Evolutionary conservation across 2,329 filamentous ascomycete species (phyloP).

Genomic region (Xylariaceae sp.): DNA sequence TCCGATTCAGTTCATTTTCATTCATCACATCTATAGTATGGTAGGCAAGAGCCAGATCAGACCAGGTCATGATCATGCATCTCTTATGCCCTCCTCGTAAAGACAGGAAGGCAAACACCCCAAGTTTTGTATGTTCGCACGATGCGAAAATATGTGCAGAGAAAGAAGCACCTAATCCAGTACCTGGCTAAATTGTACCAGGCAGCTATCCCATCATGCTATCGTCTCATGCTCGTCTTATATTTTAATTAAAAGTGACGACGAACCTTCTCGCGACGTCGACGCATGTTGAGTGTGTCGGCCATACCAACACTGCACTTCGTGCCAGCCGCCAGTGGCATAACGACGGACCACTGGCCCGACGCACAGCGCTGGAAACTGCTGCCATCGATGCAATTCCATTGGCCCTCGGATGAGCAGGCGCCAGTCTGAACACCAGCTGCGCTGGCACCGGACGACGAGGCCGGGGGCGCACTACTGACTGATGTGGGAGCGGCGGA

Average conservation of each 20-base stretch:
- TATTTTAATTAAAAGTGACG: background rate
- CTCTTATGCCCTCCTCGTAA: too few relatives aligned
- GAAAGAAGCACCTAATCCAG: too few relatives aligned
- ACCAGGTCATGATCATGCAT: too few relatives aligned
- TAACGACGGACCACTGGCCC: slow-evolving; percentile 48
- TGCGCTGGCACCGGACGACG: slow-evolving; percentile 16
- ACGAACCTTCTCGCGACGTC: slow-evolving; percentile 19
- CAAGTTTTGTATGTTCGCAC: too few relatives aligned
- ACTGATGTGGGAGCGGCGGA: slow-evolving; percentile 9
- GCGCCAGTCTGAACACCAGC: slow-evolving; percentile 25
- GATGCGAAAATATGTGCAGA: too few relatives aligned
- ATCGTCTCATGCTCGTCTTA: too few relatives aligned
- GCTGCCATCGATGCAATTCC: slow-evolving; percentile 54
- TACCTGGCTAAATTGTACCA: too few relatives aligned
- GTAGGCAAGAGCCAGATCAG: too few relatives aligned
- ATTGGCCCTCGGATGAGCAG: slow-evolving; percentile 52
- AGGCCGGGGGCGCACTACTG: slow-evolving; percentile 16
- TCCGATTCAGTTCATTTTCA: too few relatives aligned
- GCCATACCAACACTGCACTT: slow-evolving; percentile 39
- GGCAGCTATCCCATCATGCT: too few relatives aligned
- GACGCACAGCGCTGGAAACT: slow-evolving; percentile 61
- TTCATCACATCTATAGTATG: too few relatives aligned
- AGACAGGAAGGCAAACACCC: too few relatives aligned
- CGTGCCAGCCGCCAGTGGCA: slow-evolving; percentile 51
- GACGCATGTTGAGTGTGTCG: slow-evolving; percentile 20